Evolutionary conservation across 2,329 filamentous ascomycete species (phyloP).

Genomic region (Colletotrichum lupini): DNA sequence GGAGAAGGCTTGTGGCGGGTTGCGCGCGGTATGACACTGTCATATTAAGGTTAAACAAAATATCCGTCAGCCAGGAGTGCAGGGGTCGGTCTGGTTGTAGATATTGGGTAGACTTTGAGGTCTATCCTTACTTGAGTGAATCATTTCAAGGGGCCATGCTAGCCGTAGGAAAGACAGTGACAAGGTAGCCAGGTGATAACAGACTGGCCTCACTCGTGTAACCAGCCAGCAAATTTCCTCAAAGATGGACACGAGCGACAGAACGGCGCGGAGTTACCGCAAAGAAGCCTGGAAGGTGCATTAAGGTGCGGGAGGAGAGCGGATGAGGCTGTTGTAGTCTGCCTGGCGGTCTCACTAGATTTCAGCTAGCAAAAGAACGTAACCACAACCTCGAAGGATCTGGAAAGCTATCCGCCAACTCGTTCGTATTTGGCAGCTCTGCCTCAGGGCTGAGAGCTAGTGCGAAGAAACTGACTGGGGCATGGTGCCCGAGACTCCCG

Average conservation of each 20-base stretch:
- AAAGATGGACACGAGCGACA: background rate
- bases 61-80: background rate
- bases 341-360: background rate
- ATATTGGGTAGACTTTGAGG: background rate
- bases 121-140: background rate
- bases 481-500: background rate
- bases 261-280: background rate
- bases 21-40: background rate
- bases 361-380: background rate
- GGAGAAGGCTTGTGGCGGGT: background rate
- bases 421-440: background rate
- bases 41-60: background rate
- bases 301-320: background rate
- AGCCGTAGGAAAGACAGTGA: background rate
- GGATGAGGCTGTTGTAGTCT: background rate
- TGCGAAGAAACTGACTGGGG: background rate
- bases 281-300: background rate
- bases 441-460: conserved; percentile 12
- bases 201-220: background rate
- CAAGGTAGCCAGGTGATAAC: background rate
- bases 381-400: background rate
- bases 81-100: background rate
- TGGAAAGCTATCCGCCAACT: background rate
- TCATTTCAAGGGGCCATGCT: background rate
- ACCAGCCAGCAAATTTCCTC: background rate